Conservation (phyloP, 1,139 yeast species). For the Lodderomyces parapsilosis region DNA sequence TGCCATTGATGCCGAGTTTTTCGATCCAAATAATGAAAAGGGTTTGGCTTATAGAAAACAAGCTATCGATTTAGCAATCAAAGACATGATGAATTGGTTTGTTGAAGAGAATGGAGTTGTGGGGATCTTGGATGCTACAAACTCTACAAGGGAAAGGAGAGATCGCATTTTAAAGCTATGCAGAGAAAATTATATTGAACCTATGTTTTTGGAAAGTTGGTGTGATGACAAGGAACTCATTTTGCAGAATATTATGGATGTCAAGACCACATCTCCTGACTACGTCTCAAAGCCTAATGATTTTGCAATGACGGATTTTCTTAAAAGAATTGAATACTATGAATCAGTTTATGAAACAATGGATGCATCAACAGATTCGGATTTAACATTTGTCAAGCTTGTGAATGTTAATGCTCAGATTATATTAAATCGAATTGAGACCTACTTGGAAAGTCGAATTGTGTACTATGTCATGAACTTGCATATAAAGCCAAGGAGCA, state of each 20-base stretch:
- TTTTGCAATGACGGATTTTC: conserved; percentile 68
- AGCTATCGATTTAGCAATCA: conserved; percentile 71
- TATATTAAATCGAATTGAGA: conserved; percentile 80
- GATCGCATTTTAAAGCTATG: conserved; percentile 63
- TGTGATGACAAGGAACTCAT: conserved; percentile 82
- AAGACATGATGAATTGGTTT: conserved; percentile 91
- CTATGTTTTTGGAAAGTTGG: conserved; percentile 89
- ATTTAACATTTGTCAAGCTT: conserved; percentile 79
- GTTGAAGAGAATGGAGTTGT: conserved; percentile 78
- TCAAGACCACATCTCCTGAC: conserved; percentile 86
- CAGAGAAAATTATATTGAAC: conserved; percentile 69
- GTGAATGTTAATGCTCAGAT: conserved; percentile 88
- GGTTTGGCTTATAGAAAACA: conserved; percentile 62
- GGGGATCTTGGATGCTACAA: conserved; percentile 88
- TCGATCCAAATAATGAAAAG: conserved; percentile 63
- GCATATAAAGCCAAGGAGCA: conserved; percentile 87
- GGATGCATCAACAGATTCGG: conserved; percentile 53
- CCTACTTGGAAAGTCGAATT: conserved; percentile 87
- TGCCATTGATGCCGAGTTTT: conserved; percentile 63
- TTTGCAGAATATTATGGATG: conserved; percentile 77
- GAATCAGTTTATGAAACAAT: conserved; percentile 75
- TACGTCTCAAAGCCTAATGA: conserved; percentile 72
- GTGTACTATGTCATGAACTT: conserved; percentile 95
- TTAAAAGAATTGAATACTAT: conserved; percentile 70
- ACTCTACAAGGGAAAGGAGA: conserved; percentile 70